Conservation (phyloP, 352 stramenopile species). For the Phytopythium chamaehyphon region DNA sequence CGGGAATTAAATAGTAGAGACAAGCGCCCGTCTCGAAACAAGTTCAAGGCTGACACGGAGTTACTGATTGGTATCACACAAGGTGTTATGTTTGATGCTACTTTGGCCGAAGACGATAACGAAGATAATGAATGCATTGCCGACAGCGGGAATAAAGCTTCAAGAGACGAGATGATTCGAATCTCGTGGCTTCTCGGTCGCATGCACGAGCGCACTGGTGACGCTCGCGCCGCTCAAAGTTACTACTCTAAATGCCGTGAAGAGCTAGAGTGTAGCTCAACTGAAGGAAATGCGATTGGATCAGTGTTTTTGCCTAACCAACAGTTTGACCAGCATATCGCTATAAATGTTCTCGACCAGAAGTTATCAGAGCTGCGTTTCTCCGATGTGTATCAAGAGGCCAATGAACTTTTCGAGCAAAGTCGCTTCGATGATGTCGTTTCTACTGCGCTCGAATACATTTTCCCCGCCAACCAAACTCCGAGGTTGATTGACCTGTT, state of each 20-base stretch:
- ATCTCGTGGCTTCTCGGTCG: slow-evolving; percentile 57
- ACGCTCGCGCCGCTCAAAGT: slow-evolving; percentile 38
- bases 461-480: slow-evolving; percentile 44
- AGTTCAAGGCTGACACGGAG: slow-evolving; percentile 17
- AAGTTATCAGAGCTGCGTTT: slow-evolving; percentile 51
- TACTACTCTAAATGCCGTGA: slow-evolving; percentile 57
- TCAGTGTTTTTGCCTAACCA: slow-evolving; percentile 42
- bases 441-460: slow-evolving; percentile 35
- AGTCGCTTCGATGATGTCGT: slow-evolving; percentile 37
- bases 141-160: background rate
- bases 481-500: slow-evolving; percentile 50
- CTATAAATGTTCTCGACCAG: slow-evolving; percentile 28
- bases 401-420: slow-evolving; percentile 28
- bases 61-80: slow-evolving; percentile 23
- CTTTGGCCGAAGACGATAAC: slow-evolving; percentile 26
- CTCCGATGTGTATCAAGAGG: slow-evolving; percentile 54
- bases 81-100: slow-evolving; percentile 40
- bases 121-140: no score
- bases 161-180: slow-evolving; percentile 19
- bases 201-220: slow-evolving; percentile 40
- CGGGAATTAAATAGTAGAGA: slow-evolving; percentile 19
- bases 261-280: slow-evolving; percentile 11
- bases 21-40: slow-evolving; percentile 11
- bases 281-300: background rate
- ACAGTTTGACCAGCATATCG: slow-evolving; percentile 31